These are phyloP conservation scores for Nymphaea thermarum DNA, from an alignment of 164 flowering plant genomes.

Conservation along the genomic window DNA sequence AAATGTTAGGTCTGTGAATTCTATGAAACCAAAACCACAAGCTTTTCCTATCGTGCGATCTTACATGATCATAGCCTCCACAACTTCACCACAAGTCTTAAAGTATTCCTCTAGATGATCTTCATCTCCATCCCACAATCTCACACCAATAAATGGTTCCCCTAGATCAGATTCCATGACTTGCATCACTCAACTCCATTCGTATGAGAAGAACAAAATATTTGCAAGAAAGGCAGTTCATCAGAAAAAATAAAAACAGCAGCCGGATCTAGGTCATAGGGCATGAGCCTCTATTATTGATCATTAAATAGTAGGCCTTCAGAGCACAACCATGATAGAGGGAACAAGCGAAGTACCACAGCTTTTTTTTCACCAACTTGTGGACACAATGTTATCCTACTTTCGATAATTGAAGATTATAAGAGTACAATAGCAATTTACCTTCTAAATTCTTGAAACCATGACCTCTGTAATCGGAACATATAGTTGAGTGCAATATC, in stretches of 20 bases:
- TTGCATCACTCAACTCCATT: not conserved
- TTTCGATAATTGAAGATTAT: not conserved
- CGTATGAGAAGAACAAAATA: slow-evolving; percentile 1
- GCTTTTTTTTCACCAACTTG: not conserved
- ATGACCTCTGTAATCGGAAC: slow-evolving; percentile 34
- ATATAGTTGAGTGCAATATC: slow-evolving; percentile 53
- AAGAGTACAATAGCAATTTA: slow-evolving; percentile 4
- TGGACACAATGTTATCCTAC: not conserved
- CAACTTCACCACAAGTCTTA: slow-evolving; percentile 63
- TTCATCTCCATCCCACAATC: slow-evolving; percentile 86
- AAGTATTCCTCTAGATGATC: slow-evolving; percentile 76
- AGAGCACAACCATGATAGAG: no score
- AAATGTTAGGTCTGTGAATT: slow-evolving; percentile 76
- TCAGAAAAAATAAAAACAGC: not conserved
- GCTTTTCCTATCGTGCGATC: slow-evolving; percentile 85
- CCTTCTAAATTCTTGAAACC: slow-evolving; percentile 49
- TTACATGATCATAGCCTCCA: slow-evolving; percentile 86
- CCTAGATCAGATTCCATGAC: slow-evolving; percentile 80
- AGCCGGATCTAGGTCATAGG: no score
- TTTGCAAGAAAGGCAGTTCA: no score
- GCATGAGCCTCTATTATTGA: no score
- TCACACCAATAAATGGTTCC: slow-evolving; percentile 88
- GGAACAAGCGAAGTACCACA: not conserved
- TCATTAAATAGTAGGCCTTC: no score
- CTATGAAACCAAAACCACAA: slow-evolving; percentile 86